Evolutionary conservation across 345 rosid species (phyloP).

Genomic region (Jatropha curcas): DNA sequence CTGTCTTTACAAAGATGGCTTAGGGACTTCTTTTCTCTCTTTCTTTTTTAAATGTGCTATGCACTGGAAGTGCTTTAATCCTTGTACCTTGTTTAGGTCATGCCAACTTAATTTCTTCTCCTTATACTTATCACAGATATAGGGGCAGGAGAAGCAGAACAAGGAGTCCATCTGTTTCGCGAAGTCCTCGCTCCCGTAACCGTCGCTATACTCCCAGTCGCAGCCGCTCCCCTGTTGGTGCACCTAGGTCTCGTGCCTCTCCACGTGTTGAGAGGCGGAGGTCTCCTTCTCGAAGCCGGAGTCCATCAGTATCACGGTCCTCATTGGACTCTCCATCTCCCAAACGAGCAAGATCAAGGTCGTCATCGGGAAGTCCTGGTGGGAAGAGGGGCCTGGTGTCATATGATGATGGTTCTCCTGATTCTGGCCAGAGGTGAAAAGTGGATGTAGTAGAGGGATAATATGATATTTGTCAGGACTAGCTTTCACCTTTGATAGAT

Average conservation of each 20-base stretch:
- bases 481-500: neutral
- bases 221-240: conserved; percentile 59
- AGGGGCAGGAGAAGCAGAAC: conserved; percentile 73
- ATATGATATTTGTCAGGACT: neutral
- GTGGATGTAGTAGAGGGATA: neutral
- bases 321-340: conserved; percentile 61
- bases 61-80: neutral
- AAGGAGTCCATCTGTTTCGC: conserved; percentile 63
- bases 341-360: conserved; percentile 48
- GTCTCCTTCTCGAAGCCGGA: conserved; percentile 58
- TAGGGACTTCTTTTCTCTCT: neutral
- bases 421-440: conserved; percentile 37
- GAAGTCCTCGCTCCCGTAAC: conserved; percentile 53
- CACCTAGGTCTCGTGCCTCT: conserved; percentile 38
- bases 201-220: conserved; percentile 58
- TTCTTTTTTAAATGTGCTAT: neutral
- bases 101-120: neutral
- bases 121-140: conserved; percentile 35
- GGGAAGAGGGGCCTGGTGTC: conserved; percentile 68
- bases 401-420: conserved; percentile 72
- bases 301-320: conserved; percentile 59
- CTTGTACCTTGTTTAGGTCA: neutral
- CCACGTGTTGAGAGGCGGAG: conserved; percentile 44
- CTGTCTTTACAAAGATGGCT: neutral
- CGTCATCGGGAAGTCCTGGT: conserved; percentile 60